Base-by-base conservation (phyloP, 1,284 basidiomycete species). In the Meira nashicola region DNA sequence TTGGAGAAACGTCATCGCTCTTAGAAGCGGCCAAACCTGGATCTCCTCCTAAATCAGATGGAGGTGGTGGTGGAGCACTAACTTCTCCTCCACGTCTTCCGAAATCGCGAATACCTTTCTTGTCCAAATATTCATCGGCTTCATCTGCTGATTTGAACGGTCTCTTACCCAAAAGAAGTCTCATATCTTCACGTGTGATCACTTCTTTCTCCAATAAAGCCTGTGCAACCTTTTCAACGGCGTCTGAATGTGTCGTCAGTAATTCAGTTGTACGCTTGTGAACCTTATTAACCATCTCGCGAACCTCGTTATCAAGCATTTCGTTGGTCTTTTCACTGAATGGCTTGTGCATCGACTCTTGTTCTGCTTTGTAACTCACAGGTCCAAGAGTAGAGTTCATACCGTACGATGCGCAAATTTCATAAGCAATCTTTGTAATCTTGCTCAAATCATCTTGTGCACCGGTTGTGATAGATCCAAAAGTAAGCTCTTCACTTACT, bases 401-500 rank as follows among this genome's bases (percentile, higher is more conserved):
- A 61, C 94, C 94, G 75, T 78, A 81, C 58, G 77, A 78, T 11
- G 78, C 75, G 65, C 83, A 82, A 39, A 84, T 91, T 81, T 97
- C 93, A 67, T 94, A 96, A 1, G 94, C 95, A 87, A 97, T 92
- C 66, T 89, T 87, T 9, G 95, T 96, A 69, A 98, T 95, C 82
- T 97, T 98, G 80, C 94, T 91, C 55, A 97, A 82, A 76, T 97
- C 94, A 75, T 97, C 93, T 80, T 96, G 92, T 2, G 95, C 95
- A 68, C 94, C 94, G 1, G 94, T 95, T 0, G 95, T 99, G 80
- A 98, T 94, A n/a, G 80, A 71, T 39, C 90, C 91, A 76, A 98
- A 99, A 83, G 98, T 96, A 64, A 98, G 93, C 80, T 98, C 95
- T 80, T 98, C 94, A 0, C 92, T 89, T 2, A 97, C 94, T 63